Percentiles rank a stretch among this genome's conserved stretches.
phyloP scores from a whole-genome alignment of 306 rosid species.

The Vigna mungo region DNA sequence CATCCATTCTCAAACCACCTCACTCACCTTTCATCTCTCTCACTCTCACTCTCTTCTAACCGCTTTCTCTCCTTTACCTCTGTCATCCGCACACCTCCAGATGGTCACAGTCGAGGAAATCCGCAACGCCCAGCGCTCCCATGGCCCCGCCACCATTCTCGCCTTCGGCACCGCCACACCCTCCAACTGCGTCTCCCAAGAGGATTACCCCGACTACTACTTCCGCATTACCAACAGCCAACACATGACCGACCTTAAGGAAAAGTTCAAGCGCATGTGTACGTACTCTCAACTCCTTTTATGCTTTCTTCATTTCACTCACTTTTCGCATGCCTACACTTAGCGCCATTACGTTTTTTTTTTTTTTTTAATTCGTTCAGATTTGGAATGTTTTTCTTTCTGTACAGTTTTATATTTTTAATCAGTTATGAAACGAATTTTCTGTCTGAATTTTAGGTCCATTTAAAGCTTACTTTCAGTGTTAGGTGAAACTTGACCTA shows the following conservation, averaged over 20 bases:
- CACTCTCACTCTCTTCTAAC: not conserved
- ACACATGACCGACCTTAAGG: conserved; percentile 66
- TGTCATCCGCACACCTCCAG: not conserved
- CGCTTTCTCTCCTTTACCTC: not conserved
- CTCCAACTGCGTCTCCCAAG: conserved; percentile 50
- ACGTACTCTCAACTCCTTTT: not conserved
- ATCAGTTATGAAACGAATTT: no score
- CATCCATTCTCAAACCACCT: not conserved
- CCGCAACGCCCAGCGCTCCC: conserved; percentile 58
- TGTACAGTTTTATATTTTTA: no score
- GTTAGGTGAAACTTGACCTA: not conserved
- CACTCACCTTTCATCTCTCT: not conserved
- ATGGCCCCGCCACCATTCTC: conserved; percentile 63
- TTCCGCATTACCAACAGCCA: conserved; percentile 68
- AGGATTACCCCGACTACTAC: conserved; percentile 67
- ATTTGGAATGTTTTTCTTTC: no score
- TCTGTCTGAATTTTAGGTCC: not conserved
- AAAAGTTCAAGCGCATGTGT: conserved; percentile 75
- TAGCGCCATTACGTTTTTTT: no score
- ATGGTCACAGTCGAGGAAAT: conserved; percentile 64
- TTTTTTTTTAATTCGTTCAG: no score
- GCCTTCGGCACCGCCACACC: conserved; percentile 71
- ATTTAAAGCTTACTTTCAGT: not conserved
- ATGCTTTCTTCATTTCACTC: no score
- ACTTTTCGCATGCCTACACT: no score